These are phyloP conservation scores for Dactylis glomerata DNA, from an alignment of 176 grass and related monocot species.

Conservation along the genomic window DNA sequence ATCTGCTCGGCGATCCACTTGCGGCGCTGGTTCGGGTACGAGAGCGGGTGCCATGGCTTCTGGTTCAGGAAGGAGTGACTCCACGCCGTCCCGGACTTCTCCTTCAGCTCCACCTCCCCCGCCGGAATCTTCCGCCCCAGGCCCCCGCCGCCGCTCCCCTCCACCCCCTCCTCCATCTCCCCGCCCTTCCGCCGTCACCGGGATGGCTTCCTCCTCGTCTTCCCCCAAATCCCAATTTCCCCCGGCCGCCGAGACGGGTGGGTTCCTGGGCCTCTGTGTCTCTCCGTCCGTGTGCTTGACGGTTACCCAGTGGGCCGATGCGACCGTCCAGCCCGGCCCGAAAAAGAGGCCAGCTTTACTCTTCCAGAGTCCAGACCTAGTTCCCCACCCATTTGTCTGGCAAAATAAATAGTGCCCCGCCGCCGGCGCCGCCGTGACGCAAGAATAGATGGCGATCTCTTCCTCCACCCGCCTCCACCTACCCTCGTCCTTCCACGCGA, in stretches of 20 bases:
- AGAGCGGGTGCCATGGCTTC: slow-evolving; percentile 95
- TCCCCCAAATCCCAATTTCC: not conserved
- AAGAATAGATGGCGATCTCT: slow-evolving; percentile 19
- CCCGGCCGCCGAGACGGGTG: not conserved
- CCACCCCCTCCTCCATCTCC: slow-evolving; percentile 70
- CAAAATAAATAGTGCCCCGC: not conserved
- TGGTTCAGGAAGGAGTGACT: slow-evolving; percentile 96
- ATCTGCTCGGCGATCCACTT: slow-evolving; percentile 99
- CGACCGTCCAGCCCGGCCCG: not conserved
- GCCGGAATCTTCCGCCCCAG: slow-evolving; percentile 40
- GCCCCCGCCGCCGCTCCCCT: slow-evolving; percentile 35
- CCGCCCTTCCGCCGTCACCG: not conserved
- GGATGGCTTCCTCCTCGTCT: not conserved
- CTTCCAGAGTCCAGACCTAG: not conserved
- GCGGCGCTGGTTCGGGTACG: slow-evolving; percentile 96
- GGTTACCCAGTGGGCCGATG: not conserved
- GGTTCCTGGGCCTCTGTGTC: not conserved
- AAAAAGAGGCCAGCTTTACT: not conserved
- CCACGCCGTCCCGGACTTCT: slow-evolving; percentile 91
- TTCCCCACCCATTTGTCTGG: not conserved
- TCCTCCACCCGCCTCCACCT: not conserved
- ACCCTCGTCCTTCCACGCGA: not conserved
- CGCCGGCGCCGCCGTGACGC: not conserved
- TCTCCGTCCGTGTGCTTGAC: not conserved
- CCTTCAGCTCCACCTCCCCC: slow-evolving; percentile 90